Evolutionary conservation across 495 filamentous ascomycete genomes (phyloP).

Genomic region (Hypoxylon trugodes): DNA sequence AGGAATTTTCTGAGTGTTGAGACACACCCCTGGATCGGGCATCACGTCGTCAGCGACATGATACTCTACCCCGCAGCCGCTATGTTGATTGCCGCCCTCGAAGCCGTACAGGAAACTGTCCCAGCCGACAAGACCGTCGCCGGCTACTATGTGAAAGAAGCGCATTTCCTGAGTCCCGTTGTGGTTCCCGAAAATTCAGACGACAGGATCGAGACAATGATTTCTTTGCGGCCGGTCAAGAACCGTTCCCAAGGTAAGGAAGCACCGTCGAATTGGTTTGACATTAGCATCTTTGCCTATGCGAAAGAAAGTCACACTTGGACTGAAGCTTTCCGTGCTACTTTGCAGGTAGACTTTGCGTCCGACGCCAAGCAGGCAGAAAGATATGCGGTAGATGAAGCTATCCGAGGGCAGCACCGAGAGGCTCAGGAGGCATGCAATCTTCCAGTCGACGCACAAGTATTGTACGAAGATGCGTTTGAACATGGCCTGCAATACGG

Average conservation of each 20-base stretch:
- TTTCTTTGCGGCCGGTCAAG: conserved; percentile 32
- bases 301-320: conserved; percentile 26
- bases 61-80: conserved; percentile 63
- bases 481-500: conserved; percentile 33
- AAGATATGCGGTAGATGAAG: conserved; percentile 5
- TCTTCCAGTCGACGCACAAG: conserved; percentile 10
- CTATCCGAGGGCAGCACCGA: background rate
- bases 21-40: too few relatives aligned
- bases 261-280: conserved; percentile 18
- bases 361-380: conserved; percentile 30
- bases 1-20: too few relatives aligned
- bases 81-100: conserved; percentile 59
- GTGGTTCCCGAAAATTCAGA: conserved; percentile 32
- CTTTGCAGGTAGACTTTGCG: conserved; percentile 29
- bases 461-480: conserved; percentile 2
- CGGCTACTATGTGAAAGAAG: conserved; percentile 41
- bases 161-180: conserved; percentile 42
- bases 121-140: conserved; percentile 15
- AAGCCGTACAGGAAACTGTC: conserved; percentile 46
- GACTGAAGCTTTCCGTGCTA: conserved; percentile 39
- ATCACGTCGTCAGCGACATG: background rate
- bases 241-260: conserved; percentile 17
- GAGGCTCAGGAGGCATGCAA: conserved; percentile 13
- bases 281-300: conserved; percentile 32
- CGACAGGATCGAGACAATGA: conserved; percentile 32